Evolutionary conservation across 1,284 basidiomycete species (phyloP), one percentile per base, ranked within the genome.

Genomic region (Cutaneotrichosporon cyanovorans): DNA sequence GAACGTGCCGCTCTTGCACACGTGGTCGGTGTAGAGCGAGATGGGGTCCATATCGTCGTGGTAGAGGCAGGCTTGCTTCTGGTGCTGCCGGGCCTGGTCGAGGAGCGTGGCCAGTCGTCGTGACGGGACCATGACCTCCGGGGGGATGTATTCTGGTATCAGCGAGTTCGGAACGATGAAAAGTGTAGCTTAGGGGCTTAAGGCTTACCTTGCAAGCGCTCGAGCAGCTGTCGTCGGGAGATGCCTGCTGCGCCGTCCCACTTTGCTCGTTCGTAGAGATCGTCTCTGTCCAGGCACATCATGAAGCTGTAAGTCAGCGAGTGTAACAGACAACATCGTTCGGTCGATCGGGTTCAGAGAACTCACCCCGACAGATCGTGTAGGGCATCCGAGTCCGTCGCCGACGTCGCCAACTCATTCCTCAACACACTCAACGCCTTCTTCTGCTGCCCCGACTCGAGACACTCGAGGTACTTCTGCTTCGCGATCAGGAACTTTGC

Each of bases 381-480:
- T 40, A 95, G 71, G 53, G 84, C 79, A 46, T 89, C 85, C 20
- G 84, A 73, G 63, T 87, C 83, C 2, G 44, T 42, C 48, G 83
- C 80, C 43, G 86, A 68, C 37, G 87, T 84, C 2, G 90, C 87
- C 23, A 98, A 75, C 65, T 92, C 89, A 55, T 84, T 82, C 42
- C 93, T 80, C 40, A 98, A 75, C 4, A 95, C 85, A 33, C 83
- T 78, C 33, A 98, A 73, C 10, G 95, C 93, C 57, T 80, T 79
- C 44, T 87, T 86, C 11, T 82, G 85, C 69, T 84, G 83, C 52
- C 80, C 79, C 2, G 80, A 77, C 63, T 97, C 93, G 40, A 98
- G 76, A n/a, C 88, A 76, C 65, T 98, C 93, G 36, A 98, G 78
- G 68, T 96, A 98, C 73, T 95, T 92, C 77, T 98, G 93, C 72